These are phyloP conservation scores for rapeseed (Brassica napus) DNA, from an alignment of 345 rosid species.

Conservation along the genomic window Da-Ae NC_063435.1:1301001-1301500, in stretches of 20 bases:
- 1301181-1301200: conserved; percentile 76
- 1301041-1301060: conserved; percentile 73
- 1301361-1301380: conserved; percentile 73
- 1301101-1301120: conserved; percentile 57
- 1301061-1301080: conserved; percentile 92
- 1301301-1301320: conserved; percentile 74
- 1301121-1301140: conserved; percentile 15
- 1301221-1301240: conserved; percentile 90
- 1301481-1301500: conserved; percentile 47
- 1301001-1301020: conserved; percentile 25
- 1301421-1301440: conserved; percentile 22
- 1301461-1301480: conserved; percentile 14
- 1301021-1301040: conserved; percentile 38
- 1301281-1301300: conserved; percentile 86
- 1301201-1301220: conserved; percentile 94
- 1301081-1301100: conserved; percentile 71
- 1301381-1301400: conserved; percentile 75
- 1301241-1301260: conserved; percentile 88
- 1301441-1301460: conserved; percentile 7
- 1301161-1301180: conserved; percentile 15
- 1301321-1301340: conserved; percentile 73
- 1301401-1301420: conserved; percentile 1
- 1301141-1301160: conserved; percentile 5
- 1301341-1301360: conserved; percentile 80
- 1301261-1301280: conserved; percentile 94